Base-by-base conservation (phyloP, 2,329 filamentous ascomycete genomes). In the Aspergillus aculeatinus region DNA sequence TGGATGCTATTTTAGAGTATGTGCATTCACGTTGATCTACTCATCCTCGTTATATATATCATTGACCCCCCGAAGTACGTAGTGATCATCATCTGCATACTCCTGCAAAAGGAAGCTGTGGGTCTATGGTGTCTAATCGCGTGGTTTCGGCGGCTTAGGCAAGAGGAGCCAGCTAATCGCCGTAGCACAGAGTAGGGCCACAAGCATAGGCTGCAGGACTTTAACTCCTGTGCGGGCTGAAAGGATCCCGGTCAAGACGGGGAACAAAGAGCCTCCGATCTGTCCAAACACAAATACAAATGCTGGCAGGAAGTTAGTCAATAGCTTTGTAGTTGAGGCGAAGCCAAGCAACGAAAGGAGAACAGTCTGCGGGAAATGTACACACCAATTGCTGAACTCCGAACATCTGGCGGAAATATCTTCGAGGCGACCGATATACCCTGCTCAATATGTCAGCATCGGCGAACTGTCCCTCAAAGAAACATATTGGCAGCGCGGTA, bases 211-310 rank as follows among this genome's bases (percentile, higher is more conserved):
- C 61, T 84, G 83, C 55, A 85, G 61, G 0, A 83, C 77, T 1
- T 74, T 70, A 0, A 85, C 82, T 0, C 82, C 82, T 0, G 73
- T 71, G 2, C 68, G 62, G 0, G 78, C 69, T 0, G 82, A 82
- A 12, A 86, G 75, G 1, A 85, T 67, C 1, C 84, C 84, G 0
- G 83, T 85, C 2, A 86, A 63, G 2, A 83, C 79, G 0, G 85
- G 84, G 59, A 86, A 86, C 0, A 85, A 65, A 0, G 82, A 80
- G 0, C 82, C 83, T 1, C 83, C 84, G 4, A 83, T 77, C 65
- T 86, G 84, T 0, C 82, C 27, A 10, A 29, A 29, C 27, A 29
- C 27, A 9, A 29, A 29, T 2, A 29, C 27, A 29, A 29, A 29
- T 29, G 27, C 27, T 29, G 9, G 2, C 7, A 9, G 27, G 10